Evolutionary conservation across 2,329 filamentous ascomycete genomes (phyloP).

Genomic region (Sordariomycetes sp.): DNA sequence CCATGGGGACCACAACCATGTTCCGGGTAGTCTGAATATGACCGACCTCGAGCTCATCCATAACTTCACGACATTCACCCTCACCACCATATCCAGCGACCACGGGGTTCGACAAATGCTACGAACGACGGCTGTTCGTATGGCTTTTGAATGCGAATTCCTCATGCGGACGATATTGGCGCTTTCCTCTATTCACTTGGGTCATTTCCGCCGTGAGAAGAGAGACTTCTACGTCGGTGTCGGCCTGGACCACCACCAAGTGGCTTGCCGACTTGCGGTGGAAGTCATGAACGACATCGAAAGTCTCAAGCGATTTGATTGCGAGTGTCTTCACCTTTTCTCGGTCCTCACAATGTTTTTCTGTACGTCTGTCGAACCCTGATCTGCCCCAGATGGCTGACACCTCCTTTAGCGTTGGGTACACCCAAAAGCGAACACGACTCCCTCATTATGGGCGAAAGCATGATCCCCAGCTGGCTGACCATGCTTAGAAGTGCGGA

Average conservation of each 20-base stretch:
- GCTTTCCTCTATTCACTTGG: slow-evolving; percentile 38
- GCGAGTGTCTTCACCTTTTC: slow-evolving; percentile 16
- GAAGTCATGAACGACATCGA: slow-evolving; percentile 11
- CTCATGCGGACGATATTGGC: slow-evolving; percentile 39
- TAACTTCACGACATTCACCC: slow-evolving; percentile 40
- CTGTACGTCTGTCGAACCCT: slow-evolving; percentile 11
- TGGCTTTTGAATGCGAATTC: slow-evolving; percentile 35
- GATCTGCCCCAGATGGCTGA: neutral
- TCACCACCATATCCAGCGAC: slow-evolving; percentile 33
- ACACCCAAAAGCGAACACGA: slow-evolving; percentile 17
- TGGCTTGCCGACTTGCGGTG: slow-evolving; percentile 17
- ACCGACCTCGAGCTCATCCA: slow-evolving; percentile 43
- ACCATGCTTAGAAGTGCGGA: slow-evolving; percentile 18
- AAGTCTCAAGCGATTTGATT: slow-evolving; percentile 9
- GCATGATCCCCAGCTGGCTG: slow-evolving; percentile 19
- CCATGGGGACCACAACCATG: slow-evolving; percentile 4
- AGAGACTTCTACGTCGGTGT: slow-evolving; percentile 24
- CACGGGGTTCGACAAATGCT: slow-evolving; percentile 32
- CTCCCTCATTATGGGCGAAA: slow-evolving; percentile 17
- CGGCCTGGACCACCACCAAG: slow-evolving; percentile 14
- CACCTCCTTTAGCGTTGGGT: slow-evolving; percentile 10
- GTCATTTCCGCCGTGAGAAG: slow-evolving; percentile 25
- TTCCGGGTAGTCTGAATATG: slow-evolving; percentile 21
- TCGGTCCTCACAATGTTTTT: slow-evolving; percentile 23
- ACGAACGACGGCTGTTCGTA: slow-evolving; percentile 34